phyloP scores from a whole-genome alignment of 2,329 filamentous ascomycete species.

The Phaeophleospora eucalypticola region DNA sequence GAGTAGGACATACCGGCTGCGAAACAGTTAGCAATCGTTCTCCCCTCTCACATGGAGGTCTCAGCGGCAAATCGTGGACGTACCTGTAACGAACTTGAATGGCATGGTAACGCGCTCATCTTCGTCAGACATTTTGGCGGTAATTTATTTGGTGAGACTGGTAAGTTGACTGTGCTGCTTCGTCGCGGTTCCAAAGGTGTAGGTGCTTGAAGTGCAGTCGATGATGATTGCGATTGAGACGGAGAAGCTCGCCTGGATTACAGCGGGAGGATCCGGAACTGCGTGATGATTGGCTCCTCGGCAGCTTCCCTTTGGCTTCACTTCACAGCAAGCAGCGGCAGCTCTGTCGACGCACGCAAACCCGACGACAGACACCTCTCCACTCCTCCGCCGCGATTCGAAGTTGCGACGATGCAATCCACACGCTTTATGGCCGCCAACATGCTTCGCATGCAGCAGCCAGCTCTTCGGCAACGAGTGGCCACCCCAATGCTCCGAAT shows the following conservation, averaged over 20 bases:
- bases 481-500: constrained; percentile 34
- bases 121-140: constrained; percentile 82
- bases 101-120: constrained; percentile 93
- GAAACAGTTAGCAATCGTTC: constrained; percentile 18
- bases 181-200: constrained; percentile 18
- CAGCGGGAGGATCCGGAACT: constrained; percentile 3
- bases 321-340: background rate
- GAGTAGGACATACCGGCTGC: constrained; percentile 32
- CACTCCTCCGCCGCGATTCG: constrained; percentile 26
- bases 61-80: constrained; percentile 36
- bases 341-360: too few species aligned
- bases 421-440: constrained; percentile 40
- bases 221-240: constrained; percentile 12
- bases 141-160: constrained; percentile 22
- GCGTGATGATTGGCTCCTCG: background rate
- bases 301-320: background rate
- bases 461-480: constrained; percentile 35
- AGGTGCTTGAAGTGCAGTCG: constrained; percentile 11
- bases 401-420: constrained; percentile 32
- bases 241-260: constrained; percentile 6
- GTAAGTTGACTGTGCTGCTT: constrained; percentile 16
- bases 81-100: constrained; percentile 99
- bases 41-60: constrained; percentile 4
- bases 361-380: constrained; percentile 17
- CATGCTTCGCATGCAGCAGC: constrained; percentile 33